Evolutionary conservation across 768 basidiomycete genomes (phyloP).

Genomic region (Cubamyces lactineus): DNA sequence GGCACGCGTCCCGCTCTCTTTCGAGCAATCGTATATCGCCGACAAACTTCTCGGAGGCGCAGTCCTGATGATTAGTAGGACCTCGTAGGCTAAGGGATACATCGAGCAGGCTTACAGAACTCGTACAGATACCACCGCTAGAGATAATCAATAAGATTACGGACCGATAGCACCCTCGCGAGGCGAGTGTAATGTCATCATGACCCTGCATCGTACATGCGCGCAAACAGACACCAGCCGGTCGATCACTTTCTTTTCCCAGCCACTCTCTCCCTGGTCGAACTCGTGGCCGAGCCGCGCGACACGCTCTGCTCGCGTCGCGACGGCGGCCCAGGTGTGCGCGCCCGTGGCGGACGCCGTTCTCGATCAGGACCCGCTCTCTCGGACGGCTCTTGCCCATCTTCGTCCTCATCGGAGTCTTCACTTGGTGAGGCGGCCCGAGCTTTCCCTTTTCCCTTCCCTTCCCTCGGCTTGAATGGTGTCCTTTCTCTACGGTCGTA

Average conservation of each 20-base stretch:
- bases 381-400: slow-evolving; percentile 1
- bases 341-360: slow-evolving; percentile 15
- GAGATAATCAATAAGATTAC: slow-evolving; percentile 22
- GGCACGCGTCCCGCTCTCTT: not conserved
- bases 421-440: slow-evolving; percentile 13
- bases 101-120: slow-evolving; percentile 1
- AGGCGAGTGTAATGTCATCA: not conserved
- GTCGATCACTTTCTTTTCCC: slow-evolving; percentile 14
- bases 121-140: slow-evolving; percentile 13
- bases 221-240: not conserved
- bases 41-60: not conserved
- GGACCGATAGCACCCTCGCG: not conserved
- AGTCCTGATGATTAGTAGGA: not conserved
- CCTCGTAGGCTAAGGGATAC: slow-evolving; percentile 11
- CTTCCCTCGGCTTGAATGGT: not conserved
- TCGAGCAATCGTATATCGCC: not conserved
- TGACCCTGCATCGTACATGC: slow-evolving; percentile 1
- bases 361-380: slow-evolving; percentile 7
- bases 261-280: not conserved
- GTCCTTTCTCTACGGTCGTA: not conserved
- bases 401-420: slow-evolving; percentile 12
- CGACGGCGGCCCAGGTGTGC: slow-evolving; percentile 28
- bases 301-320: slow-evolving; percentile 20
- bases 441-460: slow-evolving; percentile 22
- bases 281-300: not conserved